Conservation (phyloP, 202 grass and related monocot genomes). For the Brachypodium distachyon region DNA sequence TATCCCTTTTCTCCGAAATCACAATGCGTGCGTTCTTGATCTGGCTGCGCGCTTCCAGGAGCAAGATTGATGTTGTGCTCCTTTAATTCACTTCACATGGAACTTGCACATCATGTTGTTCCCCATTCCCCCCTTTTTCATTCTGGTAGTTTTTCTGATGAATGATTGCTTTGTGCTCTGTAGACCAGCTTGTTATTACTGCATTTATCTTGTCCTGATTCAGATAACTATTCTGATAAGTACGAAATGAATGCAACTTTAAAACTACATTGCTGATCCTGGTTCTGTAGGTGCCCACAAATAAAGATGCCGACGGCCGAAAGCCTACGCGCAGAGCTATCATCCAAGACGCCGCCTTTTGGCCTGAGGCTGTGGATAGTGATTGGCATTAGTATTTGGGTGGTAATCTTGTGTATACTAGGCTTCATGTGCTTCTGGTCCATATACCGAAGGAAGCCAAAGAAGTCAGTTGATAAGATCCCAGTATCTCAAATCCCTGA, state of each 20-base stretch:
- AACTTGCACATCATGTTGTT: not conserved
- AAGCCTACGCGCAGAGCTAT: conserved; percentile 48
- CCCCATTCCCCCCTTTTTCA: not conserved
- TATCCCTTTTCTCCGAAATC: not conserved
- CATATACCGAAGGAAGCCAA: conserved; percentile 41
- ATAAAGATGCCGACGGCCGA: conserved; percentile 38
- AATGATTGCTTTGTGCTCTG: not conserved
- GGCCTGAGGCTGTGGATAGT: conserved; percentile 83
- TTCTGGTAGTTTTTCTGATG: not conserved
- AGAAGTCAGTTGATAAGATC: conserved; percentile 37
- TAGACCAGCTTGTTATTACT: not conserved
- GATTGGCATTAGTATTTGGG: conserved; percentile 76
- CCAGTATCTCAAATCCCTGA: conserved; percentile 70
- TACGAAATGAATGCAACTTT: not conserved
- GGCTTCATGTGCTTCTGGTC: conserved; percentile 72
- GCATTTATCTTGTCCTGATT: not conserved
- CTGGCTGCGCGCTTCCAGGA: not conserved
- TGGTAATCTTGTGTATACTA: conserved; percentile 54
- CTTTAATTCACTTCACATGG: conserved; percentile 8
- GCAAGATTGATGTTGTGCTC: not conserved
- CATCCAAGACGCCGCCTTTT: conserved; percentile 68
- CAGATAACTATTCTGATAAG: not conserved
- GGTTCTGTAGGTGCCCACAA: not conserved
- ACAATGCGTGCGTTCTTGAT: not conserved
- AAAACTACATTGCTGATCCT: not conserved